Conservation (phyloP, 2,329 filamentous ascomycete genomes). For the Talaromyces sp. region DNA sequence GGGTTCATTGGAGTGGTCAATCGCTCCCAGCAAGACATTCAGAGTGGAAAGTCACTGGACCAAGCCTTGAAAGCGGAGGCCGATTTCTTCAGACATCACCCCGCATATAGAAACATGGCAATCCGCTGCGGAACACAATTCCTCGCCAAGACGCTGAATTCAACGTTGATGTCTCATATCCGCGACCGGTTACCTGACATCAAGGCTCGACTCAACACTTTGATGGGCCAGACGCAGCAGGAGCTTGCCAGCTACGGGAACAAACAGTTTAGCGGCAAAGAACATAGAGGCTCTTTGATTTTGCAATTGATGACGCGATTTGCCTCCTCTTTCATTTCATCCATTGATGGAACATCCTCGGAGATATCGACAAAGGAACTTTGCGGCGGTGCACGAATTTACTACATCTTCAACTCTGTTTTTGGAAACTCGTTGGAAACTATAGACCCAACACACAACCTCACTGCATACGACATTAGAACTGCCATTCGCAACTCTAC, state of each 20-base stretch:
- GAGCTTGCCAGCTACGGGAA: conserved; percentile 97
- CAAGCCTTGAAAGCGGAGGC: conserved; percentile 84
- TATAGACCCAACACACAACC: conserved; percentile 92
- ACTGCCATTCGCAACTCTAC: conserved; percentile 98
- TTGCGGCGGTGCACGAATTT: conserved; percentile 89
- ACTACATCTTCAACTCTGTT: conserved; percentile 98
- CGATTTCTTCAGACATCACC: conserved; percentile 96
- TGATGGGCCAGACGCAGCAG: conserved; percentile 99
- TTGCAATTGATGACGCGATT: conserved; percentile 98
- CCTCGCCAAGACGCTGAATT: conserved; percentile 89
- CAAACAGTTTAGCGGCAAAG: conserved; percentile 94
- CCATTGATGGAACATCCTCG: conserved; percentile 95
- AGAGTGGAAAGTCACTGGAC: conserved; percentile 87
- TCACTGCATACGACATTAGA: conserved; percentile 89
- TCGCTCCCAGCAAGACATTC: conserved; percentile 95
- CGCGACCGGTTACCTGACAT: conserved; percentile 94
- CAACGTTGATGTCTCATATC: conserved; percentile 93
- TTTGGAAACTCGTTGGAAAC: conserved; percentile 95
- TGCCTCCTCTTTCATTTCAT: conserved; percentile 94
- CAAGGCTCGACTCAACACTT: conserved; percentile 91
- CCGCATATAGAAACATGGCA: conserved; percentile 94
- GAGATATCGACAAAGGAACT: conserved; percentile 98
- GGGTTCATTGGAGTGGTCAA: conserved; percentile 98
- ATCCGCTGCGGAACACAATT: conserved; percentile 89
- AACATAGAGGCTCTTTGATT: conserved; percentile 91